Conservation (phyloP, 2,329 filamentous ascomycete genomes). For the Trichoderma sp. region DNA sequence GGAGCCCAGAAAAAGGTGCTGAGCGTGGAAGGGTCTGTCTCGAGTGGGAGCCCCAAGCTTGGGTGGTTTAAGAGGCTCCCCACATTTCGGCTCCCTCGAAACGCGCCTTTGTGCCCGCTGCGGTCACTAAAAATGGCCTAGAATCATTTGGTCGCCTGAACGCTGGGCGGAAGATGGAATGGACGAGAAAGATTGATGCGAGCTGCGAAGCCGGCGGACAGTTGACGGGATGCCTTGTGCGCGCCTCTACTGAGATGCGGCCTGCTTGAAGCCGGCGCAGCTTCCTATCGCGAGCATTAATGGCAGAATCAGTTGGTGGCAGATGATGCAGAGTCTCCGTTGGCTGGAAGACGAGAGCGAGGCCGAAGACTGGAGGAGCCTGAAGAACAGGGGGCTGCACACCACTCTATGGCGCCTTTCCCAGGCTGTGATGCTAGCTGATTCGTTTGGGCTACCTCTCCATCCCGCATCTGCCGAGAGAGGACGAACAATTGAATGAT, state of each 20-base stretch:
- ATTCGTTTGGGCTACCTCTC: not conserved
- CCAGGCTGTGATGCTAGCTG: not conserved
- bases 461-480: not conserved
- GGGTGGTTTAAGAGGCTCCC: not conserved
- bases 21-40: not conserved
- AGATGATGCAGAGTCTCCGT: not conserved
- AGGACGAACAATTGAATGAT: not conserved
- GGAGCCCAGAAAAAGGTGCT: not conserved
- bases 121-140: not conserved
- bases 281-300: not conserved
- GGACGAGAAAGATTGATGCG: not conserved
- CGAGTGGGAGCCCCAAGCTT: not conserved
- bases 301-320: not conserved
- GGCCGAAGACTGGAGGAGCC: not conserved
- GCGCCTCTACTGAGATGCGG: not conserved
- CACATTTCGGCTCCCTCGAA: conserved; percentile 21
- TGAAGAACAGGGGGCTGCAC: not conserved
- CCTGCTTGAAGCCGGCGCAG: not conserved
- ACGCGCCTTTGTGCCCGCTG: conserved; percentile 17
- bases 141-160: not conserved
- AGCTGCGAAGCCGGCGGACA: not conserved
- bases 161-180: not conserved
- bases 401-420: not conserved
- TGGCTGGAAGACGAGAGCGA: not conserved
- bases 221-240: not conserved